These are phyloP conservation scores for Chytriomyces hyalinus DNA, from an alignment of 192 early-diverging fungal genomes.

Conservation along the genomic window DNA sequence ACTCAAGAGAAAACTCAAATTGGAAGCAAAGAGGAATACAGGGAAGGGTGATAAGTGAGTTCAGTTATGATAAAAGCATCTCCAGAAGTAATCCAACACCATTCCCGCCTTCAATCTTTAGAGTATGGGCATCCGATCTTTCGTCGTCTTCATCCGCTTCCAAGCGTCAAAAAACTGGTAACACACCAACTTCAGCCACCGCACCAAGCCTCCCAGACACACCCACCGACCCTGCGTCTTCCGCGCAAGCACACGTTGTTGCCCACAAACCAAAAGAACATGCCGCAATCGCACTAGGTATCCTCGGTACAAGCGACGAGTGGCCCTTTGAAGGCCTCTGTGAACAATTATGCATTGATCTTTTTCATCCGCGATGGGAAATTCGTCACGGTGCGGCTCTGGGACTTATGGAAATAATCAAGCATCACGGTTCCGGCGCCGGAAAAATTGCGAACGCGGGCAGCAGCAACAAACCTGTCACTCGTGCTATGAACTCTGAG, in stretches of 20 bases:
- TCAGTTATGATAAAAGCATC: not conserved
- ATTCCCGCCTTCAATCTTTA: slow-evolving; percentile 24
- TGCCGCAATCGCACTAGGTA: slow-evolving; percentile 27
- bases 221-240: not conserved
- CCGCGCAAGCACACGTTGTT: slow-evolving; percentile 14
- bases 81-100: not conserved
- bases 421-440: slow-evolving; percentile 81
- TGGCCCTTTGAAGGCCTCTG: slow-evolving; percentile 77
- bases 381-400: slow-evolving; percentile 95
- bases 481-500: slow-evolving; percentile 59
- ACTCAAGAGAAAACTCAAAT: slow-evolving; percentile 86
- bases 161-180: slow-evolving; percentile 46
- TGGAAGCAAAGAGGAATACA: slow-evolving; percentile 72
- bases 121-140: slow-evolving; percentile 51
- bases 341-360: slow-evolving; percentile 71
- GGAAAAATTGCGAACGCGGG: slow-evolving; percentile 66
- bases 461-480: slow-evolving; percentile 12
- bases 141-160: slow-evolving; percentile 46
- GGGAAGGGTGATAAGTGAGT: slow-evolving; percentile 71
- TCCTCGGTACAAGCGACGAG: slow-evolving; percentile 58
- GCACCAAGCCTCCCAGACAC: not conserved
- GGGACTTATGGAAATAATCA: slow-evolving; percentile 87
- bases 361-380: slow-evolving; percentile 85
- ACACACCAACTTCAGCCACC: not conserved
- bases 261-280: slow-evolving; percentile 43